Base-by-base conservation (phyloP, 2,329 filamentous ascomycete species). In the Pseudonectria foliicola region DNA sequence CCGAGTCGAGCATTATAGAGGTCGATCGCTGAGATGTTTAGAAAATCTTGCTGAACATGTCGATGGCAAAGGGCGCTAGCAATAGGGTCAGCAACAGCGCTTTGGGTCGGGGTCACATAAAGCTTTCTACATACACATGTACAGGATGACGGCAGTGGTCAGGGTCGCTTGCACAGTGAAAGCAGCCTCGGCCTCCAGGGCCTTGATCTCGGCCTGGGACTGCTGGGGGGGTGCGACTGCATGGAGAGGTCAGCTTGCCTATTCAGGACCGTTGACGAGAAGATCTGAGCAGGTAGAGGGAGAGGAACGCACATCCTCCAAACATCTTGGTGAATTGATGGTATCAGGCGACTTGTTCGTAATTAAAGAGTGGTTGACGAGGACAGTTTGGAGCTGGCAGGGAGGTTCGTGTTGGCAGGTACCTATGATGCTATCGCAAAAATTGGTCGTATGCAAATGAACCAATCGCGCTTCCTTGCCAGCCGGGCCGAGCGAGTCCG, bases 151-250 rank as follows among this genome's bases (percentile, higher is more conserved):
- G 44, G 79, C 80, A 12, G 77, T 77, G 26, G 75, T 71, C 36
- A 81, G 56, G 43, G 82, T 82, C 52, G 70, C 72, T 65, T 83
- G 78, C 48, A 90, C 67, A 33, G 80, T 82, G 49, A 71, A 69
- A 53, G 66, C 67, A 33, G 85, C 83, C 58, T 82, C 74, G 40
- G 69, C 67, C 69, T 89, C 83, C 59, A 80, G 72, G 53, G 70
- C 68, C 55, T 71, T 72, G 57, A 89, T 73, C 72, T 89, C 82
- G 60, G 81, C 78, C 39, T 75, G 67, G 39, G 77, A 77, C 52
- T 78, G 73, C 59, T 78, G 79, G 57, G 82, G 81, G 64, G 84
- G 73, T 48, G 71, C 77, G 68, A 77, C 77, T 82, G 55, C 24
- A 31, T 23, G 10, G 13, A 11, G 40, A 56, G 53, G n/a, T 34